Percentiles rank a stretch among this genome's conserved stretches.
phyloP scores from a whole-genome alignment of 495 filamentous ascomycete species.

The Cercophora scortea region DNA sequence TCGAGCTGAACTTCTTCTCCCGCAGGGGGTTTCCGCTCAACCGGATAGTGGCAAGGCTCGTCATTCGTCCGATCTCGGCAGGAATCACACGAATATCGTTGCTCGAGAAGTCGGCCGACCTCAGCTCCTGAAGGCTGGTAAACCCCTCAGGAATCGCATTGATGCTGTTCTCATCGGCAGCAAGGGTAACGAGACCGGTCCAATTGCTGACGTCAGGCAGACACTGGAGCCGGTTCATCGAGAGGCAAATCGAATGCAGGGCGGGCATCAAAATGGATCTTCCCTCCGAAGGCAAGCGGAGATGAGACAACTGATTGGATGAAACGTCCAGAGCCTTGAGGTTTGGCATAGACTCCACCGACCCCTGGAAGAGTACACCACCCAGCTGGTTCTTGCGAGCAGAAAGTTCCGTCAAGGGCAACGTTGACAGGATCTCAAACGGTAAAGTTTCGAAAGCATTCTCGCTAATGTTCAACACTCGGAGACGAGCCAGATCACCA shows the following conservation, averaged over 20 bases:
- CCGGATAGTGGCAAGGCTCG: conserved; percentile 60
- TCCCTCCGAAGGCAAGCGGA: conserved; percentile 31
- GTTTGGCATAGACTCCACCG: conserved; percentile 46
- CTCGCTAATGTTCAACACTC: conserved; percentile 66
- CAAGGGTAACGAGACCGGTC: conserved; percentile 61
- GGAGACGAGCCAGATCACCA: conserved; percentile 53
- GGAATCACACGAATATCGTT: conserved; percentile 76
- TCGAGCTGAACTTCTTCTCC: conserved; percentile 74
- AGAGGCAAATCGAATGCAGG: conserved; percentile 65
- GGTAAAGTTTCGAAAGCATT: conserved; percentile 67
- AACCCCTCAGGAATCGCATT: conserved; percentile 68
- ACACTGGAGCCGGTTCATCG: conserved; percentile 63
- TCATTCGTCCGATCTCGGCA: conserved; percentile 71
- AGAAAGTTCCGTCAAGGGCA: conserved; percentile 67
- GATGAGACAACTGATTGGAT: conserved; percentile 55
- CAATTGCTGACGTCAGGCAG: conserved; percentile 68
- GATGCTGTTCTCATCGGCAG: conserved; percentile 75
- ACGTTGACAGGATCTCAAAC: conserved; percentile 52
- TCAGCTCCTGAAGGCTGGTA: conserved; percentile 53
- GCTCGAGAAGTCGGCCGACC: conserved; percentile 69
- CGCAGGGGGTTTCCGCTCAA: conserved; percentile 80
- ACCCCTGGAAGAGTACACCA: conserved; percentile 59
- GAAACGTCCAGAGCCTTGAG: conserved; percentile 71
- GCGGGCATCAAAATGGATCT: conserved; percentile 47
- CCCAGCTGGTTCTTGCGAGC: conserved; percentile 72